Conservation (phyloP, 2,329 filamentous ascomycete species). For the Aspergillus viridinutans region DNA sequence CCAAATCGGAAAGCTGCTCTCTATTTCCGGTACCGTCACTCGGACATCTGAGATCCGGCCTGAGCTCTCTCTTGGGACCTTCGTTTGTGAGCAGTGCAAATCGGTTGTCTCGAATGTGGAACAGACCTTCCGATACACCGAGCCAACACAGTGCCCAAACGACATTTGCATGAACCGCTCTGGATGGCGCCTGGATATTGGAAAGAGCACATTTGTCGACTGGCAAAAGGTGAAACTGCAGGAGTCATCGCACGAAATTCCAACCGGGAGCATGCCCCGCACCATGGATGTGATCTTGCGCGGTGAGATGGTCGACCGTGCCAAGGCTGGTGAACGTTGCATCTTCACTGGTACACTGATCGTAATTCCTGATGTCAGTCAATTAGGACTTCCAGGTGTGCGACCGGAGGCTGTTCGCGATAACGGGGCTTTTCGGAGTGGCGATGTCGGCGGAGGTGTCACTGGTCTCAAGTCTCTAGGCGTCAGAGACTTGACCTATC, state of each 20-base stretch:
- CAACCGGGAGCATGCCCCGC: constrained; percentile 95
- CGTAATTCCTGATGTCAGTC: constrained; percentile 93
- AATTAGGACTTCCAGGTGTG: constrained; percentile 83
- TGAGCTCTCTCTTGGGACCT: constrained; percentile 87
- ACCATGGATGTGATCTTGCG: constrained; percentile 96
- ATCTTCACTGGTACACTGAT: constrained; percentile 96
- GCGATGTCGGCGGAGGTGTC: constrained; percentile 81
- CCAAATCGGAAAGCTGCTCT: constrained; percentile 88
- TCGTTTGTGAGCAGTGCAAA: constrained; percentile 84
- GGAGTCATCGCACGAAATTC: constrained; percentile 97
- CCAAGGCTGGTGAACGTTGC: constrained; percentile 96
- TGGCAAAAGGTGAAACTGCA: constrained; percentile 99
- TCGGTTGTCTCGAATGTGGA: constrained; percentile 84
- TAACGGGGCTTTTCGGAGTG: constrained; percentile 68
- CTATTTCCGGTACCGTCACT: constrained; percentile 94
- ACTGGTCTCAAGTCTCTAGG: constrained; percentile 86
- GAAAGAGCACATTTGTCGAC: constrained; percentile 95
- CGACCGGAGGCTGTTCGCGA: constrained; percentile 80
- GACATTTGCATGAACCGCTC: constrained; percentile 77
- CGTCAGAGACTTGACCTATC: constrained; percentile 91
- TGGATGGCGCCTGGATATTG: constrained; percentile 95
- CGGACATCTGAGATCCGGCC: constrained; percentile 95
- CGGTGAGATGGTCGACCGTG: constrained; percentile 94
- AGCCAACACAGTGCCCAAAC: constrained; percentile 94
- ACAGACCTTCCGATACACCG: constrained; percentile 95